phyloP scores from a whole-genome alignment of 78 protist species.

The Mantamonas sphyraenae region DNA sequence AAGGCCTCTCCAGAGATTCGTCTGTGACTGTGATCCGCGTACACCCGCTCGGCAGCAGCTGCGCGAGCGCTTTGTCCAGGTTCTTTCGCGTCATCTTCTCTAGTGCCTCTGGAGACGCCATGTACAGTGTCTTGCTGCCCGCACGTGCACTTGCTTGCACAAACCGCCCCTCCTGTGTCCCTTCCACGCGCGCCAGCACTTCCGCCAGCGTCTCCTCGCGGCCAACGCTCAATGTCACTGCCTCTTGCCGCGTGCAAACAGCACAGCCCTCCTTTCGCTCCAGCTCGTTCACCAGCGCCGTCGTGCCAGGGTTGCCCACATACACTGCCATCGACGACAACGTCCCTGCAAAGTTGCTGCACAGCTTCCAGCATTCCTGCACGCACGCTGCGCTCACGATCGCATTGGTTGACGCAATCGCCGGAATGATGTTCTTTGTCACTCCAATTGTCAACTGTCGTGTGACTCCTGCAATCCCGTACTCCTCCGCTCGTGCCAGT shows the following conservation, averaged over 20 bases:
- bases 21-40: background rate
- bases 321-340: slow-evolving; percentile 43
- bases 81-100: slow-evolving; percentile 46
- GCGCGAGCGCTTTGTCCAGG: slow-evolving; percentile 40
- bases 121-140: slow-evolving; percentile 45
- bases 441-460: slow-evolving; percentile 81
- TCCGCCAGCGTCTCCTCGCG: no score
- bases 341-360: slow-evolving; percentile 51
- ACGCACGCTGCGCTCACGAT: slow-evolving; percentile 67
- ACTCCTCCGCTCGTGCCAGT: slow-evolving; percentile 67
- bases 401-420: slow-evolving; percentile 96
- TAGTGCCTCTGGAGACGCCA: slow-evolving; percentile 37
- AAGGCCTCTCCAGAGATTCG: no score
- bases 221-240: no score
- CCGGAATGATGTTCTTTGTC: slow-evolving; percentile 92
- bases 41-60: background rate
- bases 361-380: slow-evolving; percentile 83
- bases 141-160: slow-evolving; percentile 31
- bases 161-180: no score
- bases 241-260: no score
- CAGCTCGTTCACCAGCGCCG: no score
- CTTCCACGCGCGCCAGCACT: no score
- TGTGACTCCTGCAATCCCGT: slow-evolving; percentile 84
- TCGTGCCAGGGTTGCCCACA: background rate
- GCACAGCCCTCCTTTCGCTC: no score